Evolutionary conservation across 148 eudicot genomes (phyloP).

Genomic region (Rhododendron vialii): DNA sequence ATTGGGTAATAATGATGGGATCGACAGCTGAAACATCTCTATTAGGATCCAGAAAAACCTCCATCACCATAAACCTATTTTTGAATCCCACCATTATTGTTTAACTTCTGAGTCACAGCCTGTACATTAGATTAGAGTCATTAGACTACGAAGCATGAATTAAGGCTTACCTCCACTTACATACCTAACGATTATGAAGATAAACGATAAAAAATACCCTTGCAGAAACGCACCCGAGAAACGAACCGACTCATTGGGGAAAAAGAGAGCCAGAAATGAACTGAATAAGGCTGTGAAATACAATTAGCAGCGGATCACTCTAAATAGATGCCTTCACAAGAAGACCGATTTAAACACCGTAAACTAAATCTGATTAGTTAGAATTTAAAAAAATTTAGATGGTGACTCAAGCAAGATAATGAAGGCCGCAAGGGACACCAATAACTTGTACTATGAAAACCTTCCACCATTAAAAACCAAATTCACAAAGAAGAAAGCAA

Average conservation of each 20-base stretch:
- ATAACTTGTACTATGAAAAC: not conserved
- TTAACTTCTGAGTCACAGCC: slow-evolving; percentile 8
- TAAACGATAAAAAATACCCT: not conserved
- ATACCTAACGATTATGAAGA: not conserved
- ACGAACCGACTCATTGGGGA: not conserved
- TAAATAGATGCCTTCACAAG: not conserved
- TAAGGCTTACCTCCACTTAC: not conserved
- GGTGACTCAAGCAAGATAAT: not conserved
- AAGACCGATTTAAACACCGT: not conserved
- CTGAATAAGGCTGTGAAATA: not conserved
- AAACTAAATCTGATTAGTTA: not conserved
- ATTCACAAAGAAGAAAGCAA: not conserved
- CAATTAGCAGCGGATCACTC: not conserved
- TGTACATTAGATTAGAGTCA: not conserved
- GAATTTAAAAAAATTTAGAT: not conserved
- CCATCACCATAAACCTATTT: slow-evolving; percentile 87
- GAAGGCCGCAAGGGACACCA: not conserved
- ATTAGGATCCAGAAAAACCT: slow-evolving; percentile 70
- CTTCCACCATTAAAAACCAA: not conserved
- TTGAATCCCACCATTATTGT: slow-evolving; percentile 79
- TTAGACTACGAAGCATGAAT: not conserved
- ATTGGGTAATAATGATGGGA: slow-evolving; percentile 57
- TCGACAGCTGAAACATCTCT: slow-evolving; percentile 45
- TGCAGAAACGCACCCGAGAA: not conserved
- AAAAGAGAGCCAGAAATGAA: not conserved